A percentile compares a stretch with the other conserved stretches of the same genome.
These are phyloP conservation scores for Pelargonium nanum DNA, from an alignment of 345 rosid genomes.

Conservation along the genomic window DNA sequence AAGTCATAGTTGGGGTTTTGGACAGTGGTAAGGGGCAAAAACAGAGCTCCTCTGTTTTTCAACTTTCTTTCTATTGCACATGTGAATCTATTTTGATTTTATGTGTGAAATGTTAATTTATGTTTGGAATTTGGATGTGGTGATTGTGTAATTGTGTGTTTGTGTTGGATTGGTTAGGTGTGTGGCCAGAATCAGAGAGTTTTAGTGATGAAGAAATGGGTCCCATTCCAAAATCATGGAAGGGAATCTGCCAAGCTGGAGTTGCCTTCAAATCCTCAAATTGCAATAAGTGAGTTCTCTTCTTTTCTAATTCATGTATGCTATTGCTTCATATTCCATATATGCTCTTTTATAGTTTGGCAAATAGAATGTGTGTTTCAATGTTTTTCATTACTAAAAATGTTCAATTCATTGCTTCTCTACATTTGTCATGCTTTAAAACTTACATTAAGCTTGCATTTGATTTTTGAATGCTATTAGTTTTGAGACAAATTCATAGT, in stretches of 20 bases:
- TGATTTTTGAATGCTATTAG: too few relatives aligned
- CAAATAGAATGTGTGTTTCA: too few relatives aligned
- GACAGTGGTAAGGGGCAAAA: constrained; percentile 51
- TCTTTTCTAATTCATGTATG: not conserved
- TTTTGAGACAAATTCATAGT: too few relatives aligned
- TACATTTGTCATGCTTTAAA: too few relatives aligned
- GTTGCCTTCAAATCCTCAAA: constrained; percentile 51
- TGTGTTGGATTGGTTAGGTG: constrained; percentile 30
- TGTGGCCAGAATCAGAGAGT: constrained; percentile 89
- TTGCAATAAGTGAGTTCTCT: constrained; percentile 51
- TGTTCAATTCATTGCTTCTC: too few relatives aligned
- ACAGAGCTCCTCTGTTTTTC: not conserved
- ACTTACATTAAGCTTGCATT: too few relatives aligned
- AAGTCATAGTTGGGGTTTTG: constrained; percentile 56
- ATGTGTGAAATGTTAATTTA: constrained; percentile 9
- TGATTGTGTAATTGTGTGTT: constrained; percentile 4
- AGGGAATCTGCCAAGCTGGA: constrained; percentile 75
- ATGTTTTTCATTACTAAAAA: too few relatives aligned
- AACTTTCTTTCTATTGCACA: constrained; percentile 7
- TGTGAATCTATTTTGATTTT: constrained; percentile 14
- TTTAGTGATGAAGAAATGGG: constrained; percentile 73
- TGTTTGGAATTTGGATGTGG: not conserved
- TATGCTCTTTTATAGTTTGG: too few relatives aligned
- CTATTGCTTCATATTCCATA: too few relatives aligned
- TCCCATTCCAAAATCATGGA: constrained; percentile 78